phyloP scores from a whole-genome alignment of 1,284 basidiomycete species.

The Puccinia sorghi region DNA sequence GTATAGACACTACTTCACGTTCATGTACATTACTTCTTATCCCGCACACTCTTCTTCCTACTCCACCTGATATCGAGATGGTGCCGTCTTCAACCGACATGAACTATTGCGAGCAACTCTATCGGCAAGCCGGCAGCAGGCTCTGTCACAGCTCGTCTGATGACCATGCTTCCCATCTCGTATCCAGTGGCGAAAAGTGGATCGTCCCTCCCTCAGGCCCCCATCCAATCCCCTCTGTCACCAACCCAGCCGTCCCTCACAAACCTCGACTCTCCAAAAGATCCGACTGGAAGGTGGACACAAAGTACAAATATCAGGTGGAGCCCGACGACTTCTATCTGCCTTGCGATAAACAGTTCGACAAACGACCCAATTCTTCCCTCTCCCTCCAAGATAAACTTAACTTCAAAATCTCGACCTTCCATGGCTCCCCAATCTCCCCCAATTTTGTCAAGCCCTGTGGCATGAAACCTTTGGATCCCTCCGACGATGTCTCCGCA shows the following conservation, averaged over 20 bases:
- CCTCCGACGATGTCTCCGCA: conserved; percentile 28
- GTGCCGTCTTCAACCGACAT: background rate
- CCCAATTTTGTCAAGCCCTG: background rate
- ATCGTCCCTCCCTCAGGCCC: background rate
- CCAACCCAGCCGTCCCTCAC: background rate
- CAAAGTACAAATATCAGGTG: background rate
- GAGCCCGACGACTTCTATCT: conserved; percentile 42
- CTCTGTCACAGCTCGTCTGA: background rate
- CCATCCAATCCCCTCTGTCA: background rate
- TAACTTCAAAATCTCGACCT: background rate
- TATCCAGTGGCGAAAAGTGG: background rate
- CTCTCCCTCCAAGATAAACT: background rate
- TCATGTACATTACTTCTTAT: background rate
- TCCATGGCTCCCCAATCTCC: background rate
- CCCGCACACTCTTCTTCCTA: no score
- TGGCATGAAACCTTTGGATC: conserved; percentile 37
- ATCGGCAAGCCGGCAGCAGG: conserved; percentile 6
- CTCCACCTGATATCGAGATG: background rate
- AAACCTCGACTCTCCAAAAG: conserved; percentile 19
- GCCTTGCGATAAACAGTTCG: conserved; percentile 25
- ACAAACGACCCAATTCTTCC: background rate
- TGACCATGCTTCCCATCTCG: conserved; percentile 18
- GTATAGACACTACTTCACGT: no score
- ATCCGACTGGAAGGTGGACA: background rate
- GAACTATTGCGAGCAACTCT: conserved; percentile 17